Base-by-base conservation (phyloP, 805 yeast species). In the Cyberlindnera petersonii region DNA sequence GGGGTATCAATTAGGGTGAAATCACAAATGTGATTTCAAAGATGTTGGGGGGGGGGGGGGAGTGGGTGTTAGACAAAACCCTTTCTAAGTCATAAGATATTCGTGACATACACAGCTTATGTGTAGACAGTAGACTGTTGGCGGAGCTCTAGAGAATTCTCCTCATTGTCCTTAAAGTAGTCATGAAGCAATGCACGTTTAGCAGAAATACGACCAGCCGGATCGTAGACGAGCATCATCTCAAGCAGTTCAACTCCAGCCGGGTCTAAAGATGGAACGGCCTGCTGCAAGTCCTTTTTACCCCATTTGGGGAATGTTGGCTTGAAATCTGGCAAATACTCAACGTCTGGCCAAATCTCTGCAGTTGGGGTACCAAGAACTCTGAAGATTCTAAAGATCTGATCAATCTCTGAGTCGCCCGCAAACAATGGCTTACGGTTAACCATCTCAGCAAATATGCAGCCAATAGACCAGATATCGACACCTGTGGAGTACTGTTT, bases 401-500 rank as follows among this genome's bases (percentile, higher is more conserved):
- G 96, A 61, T 93, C 98, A 57, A 93, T 94, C 61, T 93, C 98
- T 9, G 96, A 87, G 60, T 93, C 96, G 6, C 98, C 98, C 0
- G 98, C 95, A 66, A 93, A 91, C 37, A 93, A 63, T 8, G 98
- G 97, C 60, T 86, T 86, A 40, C 98, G 79, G 53, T 88, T 86
- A 42, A 89, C 87, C 98, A 93, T 89, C 61, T 93, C 98, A 6
- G 97, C 98, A 61, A 93, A 85, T 33, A 93, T 93, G 59, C 97
- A 89, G 13, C 98, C 98, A 45, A 91, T 85, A 9, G 96, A 86
- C 98, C 98, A 93, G 84, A 93, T 88, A 61, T 93, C 98, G 37
- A 93, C 96, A 15, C 98, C 97, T 0, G 98, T 93, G 24, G 96
- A 86, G 63, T 93, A 93, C 56, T 93, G 97, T 51, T 94, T 86